Evolutionary conservation across 202 grass and related monocot species (phyloP).

Genomic region (Brachypodium distachyon): DNA sequence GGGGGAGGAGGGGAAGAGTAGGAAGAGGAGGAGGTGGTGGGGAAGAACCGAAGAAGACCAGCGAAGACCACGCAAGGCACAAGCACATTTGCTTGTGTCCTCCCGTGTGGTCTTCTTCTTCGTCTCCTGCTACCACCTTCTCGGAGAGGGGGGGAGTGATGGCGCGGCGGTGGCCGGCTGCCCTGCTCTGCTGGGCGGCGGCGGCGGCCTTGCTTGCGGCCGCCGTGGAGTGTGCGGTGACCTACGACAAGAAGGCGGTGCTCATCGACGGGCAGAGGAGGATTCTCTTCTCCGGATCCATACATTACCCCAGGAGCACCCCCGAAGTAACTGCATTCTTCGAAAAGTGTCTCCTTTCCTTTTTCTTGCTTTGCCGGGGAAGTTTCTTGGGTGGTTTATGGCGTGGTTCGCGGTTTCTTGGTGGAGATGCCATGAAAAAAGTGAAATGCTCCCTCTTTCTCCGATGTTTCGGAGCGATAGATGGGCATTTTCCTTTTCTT

Average conservation of each 20-base stretch:
- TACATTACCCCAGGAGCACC: conserved; percentile 98
- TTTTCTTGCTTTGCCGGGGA: neutral
- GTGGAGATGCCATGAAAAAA: neutral
- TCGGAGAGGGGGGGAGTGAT: conserved; percentile 25
- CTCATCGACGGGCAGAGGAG: conserved; percentile 70
- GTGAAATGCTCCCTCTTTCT: neutral
- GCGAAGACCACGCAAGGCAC: conserved; percentile 24
- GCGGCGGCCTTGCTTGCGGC: conserved; percentile 15
- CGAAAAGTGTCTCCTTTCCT: neutral
- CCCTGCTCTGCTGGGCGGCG: conserved; percentile 23
- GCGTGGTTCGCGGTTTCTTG: conserved; percentile 3
- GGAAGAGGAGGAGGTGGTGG: neutral
- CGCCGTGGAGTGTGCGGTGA: conserved; percentile 53
- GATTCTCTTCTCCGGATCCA: conserved; percentile 98
- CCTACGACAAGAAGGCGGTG: conserved; percentile 87
- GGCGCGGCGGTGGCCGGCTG: conserved; percentile 27
- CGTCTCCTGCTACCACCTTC: neutral
- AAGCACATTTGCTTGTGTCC: neutral
- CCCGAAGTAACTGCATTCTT: conserved; percentile 67
- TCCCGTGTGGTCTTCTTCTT: conserved; percentile 32
- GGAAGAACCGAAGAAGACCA: conserved; percentile 6
- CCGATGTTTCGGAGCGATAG: neutral
- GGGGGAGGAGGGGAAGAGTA: neutral
- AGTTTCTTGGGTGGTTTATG: conserved; percentile 1
- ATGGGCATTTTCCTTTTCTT: neutral